Evolutionary conservation across 1,139 yeast genomes (phyloP), one percentile per base, ranked within the genome.

Genomic region (Taphrina pruni): DNA sequence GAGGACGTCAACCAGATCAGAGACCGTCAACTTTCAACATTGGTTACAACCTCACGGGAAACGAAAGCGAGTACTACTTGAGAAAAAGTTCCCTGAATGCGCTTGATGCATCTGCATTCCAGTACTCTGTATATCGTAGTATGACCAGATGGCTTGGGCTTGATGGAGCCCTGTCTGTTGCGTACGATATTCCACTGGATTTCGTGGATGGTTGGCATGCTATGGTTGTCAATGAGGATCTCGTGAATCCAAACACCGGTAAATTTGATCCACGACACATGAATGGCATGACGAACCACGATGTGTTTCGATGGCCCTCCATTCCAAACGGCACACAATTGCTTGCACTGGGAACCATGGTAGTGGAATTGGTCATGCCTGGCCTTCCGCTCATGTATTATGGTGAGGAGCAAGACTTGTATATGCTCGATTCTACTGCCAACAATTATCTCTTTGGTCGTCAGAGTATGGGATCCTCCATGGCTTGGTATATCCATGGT

Each of bases 361-460:
- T 70, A 9, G 57, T 70, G 21, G 54, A 55, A 38, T 20, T 67
- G 21, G 32, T 70, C 45, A 61, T 70, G 55, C 71, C 71, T 12
- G 71, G 71, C 20, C 48, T 62, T 21, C 68, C 70, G 7, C 51
- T 61, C 9, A 35, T 70, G 36, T 66, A 67, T 35, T 70, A 67
- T 41, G 71, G 71, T n/a, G 71, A 70, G n/a, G 71, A 70, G 41
- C 71, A 70, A 50, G 71, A 60, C 6, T 45, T 70, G 43, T 70
- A 66, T 52, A 62, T 67, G 57, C 56, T 70, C 20, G 71, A 70
- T 41, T 62, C 60, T 17, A 67, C 68, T 12, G 71, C 70, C 11
- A 50, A 61, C 56, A 70, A 70, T 38, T 70, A 70, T 35, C 65
- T 70, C 12, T 70, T 60, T 43, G 70, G 70, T 43, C 71, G 71